These are phyloP conservation scores for Triglochin maritima DNA, from an alignment of 106 monocot genomes.

Conservation along the genomic window DNA sequence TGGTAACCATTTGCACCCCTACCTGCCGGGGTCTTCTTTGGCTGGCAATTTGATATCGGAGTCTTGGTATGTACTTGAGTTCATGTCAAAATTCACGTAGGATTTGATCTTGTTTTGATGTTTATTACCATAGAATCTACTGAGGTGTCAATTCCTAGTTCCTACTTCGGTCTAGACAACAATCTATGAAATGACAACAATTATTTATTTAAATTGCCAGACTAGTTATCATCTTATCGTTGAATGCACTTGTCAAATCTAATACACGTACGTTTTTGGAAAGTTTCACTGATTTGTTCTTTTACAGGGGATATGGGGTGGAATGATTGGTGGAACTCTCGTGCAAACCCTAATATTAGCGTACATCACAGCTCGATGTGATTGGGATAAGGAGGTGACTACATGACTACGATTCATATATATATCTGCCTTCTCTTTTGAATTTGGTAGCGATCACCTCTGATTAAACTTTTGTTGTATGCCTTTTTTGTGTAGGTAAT, in stretches of 20 bases:
- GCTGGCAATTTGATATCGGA: constrained; percentile 26
- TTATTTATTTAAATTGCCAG: not conserved
- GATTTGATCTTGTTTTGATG: too few species aligned
- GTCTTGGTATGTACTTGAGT: constrained; percentile 21
- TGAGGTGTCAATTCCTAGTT: too few species aligned
- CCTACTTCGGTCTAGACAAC: too few species aligned
- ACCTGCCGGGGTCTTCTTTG: constrained; percentile 38
- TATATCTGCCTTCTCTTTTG: too few species aligned
- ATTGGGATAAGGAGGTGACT: constrained; percentile 72
- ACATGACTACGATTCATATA: constrained; percentile 1
- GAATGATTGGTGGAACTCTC: constrained; percentile 76
- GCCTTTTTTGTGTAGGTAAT: too few species aligned
- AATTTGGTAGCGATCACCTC: too few species aligned
- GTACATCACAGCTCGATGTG: constrained; percentile 37
- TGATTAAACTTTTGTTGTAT: too few species aligned
- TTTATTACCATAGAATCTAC: too few species aligned
- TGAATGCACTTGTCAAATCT: not conserved
- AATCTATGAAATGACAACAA: too few species aligned
- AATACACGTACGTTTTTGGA: not conserved
- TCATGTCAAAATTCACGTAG: too few species aligned
- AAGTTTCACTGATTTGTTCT: not conserved
- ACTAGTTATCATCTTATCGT: not conserved
- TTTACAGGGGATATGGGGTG: constrained; percentile 67
- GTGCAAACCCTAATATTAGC: constrained; percentile 59
- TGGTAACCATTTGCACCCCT: too few species aligned